These are phyloP conservation scores for Solanum pimpinellifolium DNA, from an alignment of 257 asterid genomes.

Conservation along the genomic window DNA sequence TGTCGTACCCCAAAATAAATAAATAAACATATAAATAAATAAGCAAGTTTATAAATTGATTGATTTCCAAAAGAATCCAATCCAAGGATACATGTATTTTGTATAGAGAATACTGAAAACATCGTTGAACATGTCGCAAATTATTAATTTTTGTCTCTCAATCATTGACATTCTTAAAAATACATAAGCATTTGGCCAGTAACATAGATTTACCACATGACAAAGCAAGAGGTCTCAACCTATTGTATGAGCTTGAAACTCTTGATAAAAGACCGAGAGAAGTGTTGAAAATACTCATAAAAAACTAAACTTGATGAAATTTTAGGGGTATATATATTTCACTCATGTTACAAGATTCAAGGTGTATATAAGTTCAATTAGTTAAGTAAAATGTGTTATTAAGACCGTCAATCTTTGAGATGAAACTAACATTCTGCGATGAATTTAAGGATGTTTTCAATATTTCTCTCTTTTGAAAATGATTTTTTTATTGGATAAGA, in stretches of 20 bases:
- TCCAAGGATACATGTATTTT: not conserved
- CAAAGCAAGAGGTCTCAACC: no score
- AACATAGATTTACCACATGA: not conserved
- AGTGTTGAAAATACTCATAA: not conserved
- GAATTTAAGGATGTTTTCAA: not conserved
- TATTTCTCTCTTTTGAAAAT: no score
- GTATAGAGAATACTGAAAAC: not conserved
- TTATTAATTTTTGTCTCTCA: not conserved
- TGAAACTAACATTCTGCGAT: no score
- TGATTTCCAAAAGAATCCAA: not conserved
- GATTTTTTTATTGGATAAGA: not conserved
- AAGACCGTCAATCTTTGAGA: not conserved
- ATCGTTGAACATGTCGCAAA: not conserved
- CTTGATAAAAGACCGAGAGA: no score
- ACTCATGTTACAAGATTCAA: not conserved
- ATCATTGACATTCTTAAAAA: not conserved
- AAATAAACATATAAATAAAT: no score
- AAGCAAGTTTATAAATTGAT: not conserved
- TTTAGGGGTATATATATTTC: not conserved
- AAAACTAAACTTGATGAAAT: not conserved
- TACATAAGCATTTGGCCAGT: not conserved
- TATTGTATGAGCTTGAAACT: no score
- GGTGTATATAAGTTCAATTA: not conserved
- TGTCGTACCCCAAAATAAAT: no score
- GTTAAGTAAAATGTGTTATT: not conserved